A percentile compares a stretch with the other conserved stretches of the same genome.
These are phyloP conservation scores for Dalechampia spathulata DNA, from an alignment of 441 rosid species.

Conservation along the genomic window DNA sequence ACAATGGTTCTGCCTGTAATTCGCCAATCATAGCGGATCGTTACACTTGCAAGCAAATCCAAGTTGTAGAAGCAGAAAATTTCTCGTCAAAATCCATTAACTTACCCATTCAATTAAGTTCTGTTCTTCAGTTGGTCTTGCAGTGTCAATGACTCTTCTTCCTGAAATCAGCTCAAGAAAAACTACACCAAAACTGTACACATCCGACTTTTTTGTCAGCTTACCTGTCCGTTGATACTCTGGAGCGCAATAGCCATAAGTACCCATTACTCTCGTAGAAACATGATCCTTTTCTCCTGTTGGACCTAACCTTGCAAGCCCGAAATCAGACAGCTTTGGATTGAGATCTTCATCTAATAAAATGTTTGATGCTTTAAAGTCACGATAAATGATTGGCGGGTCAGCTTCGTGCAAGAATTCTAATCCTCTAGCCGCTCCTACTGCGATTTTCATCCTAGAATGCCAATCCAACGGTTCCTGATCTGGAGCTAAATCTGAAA, in stretches of 20 bases:
- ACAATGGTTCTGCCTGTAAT: conserved; percentile 63
- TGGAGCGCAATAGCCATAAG: conserved; percentile 83
- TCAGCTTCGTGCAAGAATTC: conserved; percentile 80
- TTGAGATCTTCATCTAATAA: conserved; percentile 61
- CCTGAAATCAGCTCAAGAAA: conserved; percentile 84
- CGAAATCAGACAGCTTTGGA: conserved; percentile 87
- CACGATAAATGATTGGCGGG: conserved; percentile 82
- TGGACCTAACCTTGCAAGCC: conserved; percentile 85
- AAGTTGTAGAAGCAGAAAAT: too few species aligned
- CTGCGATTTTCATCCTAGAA: conserved; percentile 71
- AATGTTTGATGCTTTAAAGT: conserved; percentile 81
- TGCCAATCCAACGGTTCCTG: conserved; percentile 62
- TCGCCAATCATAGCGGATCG: conserved; percentile 1
- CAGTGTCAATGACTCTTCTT: conserved; percentile 62
- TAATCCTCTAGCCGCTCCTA: conserved; percentile 76
- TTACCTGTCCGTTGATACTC: conserved; percentile 75
- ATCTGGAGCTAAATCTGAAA: conserved; percentile 36
- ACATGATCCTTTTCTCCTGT: conserved; percentile 68
- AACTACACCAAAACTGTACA: conserved; percentile 85
- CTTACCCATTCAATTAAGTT: conserved; percentile 77
- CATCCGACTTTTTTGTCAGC: conserved; percentile 68
- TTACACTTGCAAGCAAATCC: too few species aligned
- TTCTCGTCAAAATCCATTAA: not conserved
- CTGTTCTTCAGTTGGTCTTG: conserved; percentile 62
- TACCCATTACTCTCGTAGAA: conserved; percentile 93